Base-by-base conservation (phyloP, 2,329 filamentous ascomycete species). In the Aureobasidium sp. region DNA sequence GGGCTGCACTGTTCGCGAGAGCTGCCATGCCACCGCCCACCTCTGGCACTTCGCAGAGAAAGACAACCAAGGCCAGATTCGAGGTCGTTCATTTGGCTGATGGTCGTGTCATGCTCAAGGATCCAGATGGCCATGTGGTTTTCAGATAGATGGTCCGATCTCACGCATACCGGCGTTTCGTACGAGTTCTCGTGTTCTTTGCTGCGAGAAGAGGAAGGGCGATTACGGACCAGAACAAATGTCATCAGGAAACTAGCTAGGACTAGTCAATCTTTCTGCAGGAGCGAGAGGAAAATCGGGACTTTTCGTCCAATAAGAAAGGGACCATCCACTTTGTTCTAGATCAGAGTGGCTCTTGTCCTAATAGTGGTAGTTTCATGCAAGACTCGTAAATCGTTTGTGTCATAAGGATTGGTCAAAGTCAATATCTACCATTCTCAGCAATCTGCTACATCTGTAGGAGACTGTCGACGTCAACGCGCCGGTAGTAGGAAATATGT, bases 401-500 rank as follows among this genome's bases (percentile, higher is more conserved):
- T 42, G 22, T 31, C 9, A 31, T 37, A 14, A 39, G 7, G 9
- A 25, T 29, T 31, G 17, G 7, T 25, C 34, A 25, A n/a, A 48
- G n/a, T 15, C 29, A n/a, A 27, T 27, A 39, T 39, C 39, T 41
- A 15, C 9, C n/a, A 12, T 20, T 20, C 11, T 25, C 34, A 11
- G 22, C n/a, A 41, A 22, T 20, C 36, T 39, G 22, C 7, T 41
- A 55, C 20, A 56, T 29, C 17, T 25, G 49, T 15, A 53, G 15
- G 20, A 63, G 55, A 39, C 41, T 37, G 36, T 79, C 76, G 45
- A 81, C 64, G 61, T 81, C 72, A 1, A 81, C 78, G 1, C 79
- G 71, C 64, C 78, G 71, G 62, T 79, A 81, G 62, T 78, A 80
- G 0, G 73, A 77, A 14, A 81, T 78, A 65, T 80, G 78, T 1